Conservation (phyloP, 352 stramenopile genomes). For the Globisporangium heterothallicum region DNA sequence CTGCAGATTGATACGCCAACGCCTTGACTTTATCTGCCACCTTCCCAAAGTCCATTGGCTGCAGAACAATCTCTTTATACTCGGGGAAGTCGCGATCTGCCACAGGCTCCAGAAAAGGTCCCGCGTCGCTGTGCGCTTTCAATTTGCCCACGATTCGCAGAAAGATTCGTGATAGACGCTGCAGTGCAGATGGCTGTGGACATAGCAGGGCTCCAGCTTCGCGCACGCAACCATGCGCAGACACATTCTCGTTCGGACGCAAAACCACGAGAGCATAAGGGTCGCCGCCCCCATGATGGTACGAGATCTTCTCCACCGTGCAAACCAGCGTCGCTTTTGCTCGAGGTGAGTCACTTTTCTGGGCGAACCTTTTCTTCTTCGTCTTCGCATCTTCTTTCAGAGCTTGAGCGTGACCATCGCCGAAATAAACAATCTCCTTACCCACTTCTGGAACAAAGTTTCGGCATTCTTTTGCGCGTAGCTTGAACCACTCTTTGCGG, state of each 20-base stretch:
- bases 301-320: slow-evolving; percentile 56
- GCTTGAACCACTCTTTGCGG: slow-evolving; percentile 72
- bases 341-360: slow-evolving; percentile 60
- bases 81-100: slow-evolving; percentile 76
- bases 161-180: slow-evolving; percentile 55
- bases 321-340: slow-evolving; percentile 51
- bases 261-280: slow-evolving; percentile 68
- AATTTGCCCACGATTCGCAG: slow-evolving; percentile 59
- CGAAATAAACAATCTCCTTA: slow-evolving; percentile 70
- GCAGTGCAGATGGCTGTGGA: slow-evolving; percentile 49
- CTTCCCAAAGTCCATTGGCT: slow-evolving; percentile 68
- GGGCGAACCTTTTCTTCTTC: slow-evolving; percentile 69
- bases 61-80: slow-evolving; percentile 78
- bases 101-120: slow-evolving; percentile 74
- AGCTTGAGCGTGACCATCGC: slow-evolving; percentile 67
- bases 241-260: slow-evolving; percentile 28
- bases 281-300: slow-evolving; percentile 76
- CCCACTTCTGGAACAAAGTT: slow-evolving; percentile 78
- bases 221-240: slow-evolving; percentile 23
- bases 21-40: slow-evolving; percentile 49
- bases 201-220: slow-evolving; percentile 41
- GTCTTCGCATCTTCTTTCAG: slow-evolving; percentile 74
- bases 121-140: slow-evolving; percentile 49
- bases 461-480: slow-evolving; percentile 58
- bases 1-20: slow-evolving; percentile 46